These are phyloP conservation scores for Aspergillus texensis DNA, from an alignment of 2,329 filamentous ascomycete genomes.

Conservation along the genomic window DNA sequence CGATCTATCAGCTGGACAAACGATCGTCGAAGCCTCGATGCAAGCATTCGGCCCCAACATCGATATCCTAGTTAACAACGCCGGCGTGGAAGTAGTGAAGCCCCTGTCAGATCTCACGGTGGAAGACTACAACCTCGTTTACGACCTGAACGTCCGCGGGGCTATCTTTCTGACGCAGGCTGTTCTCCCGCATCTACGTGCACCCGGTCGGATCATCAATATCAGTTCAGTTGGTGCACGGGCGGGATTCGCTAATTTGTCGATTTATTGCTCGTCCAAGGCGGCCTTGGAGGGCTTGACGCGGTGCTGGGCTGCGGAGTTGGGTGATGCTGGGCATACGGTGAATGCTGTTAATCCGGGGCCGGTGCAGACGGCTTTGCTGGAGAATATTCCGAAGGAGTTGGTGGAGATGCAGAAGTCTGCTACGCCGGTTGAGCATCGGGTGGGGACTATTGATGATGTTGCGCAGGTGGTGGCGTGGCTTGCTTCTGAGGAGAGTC, in stretches of 20 bases:
- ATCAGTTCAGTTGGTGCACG: constrained; percentile 43
- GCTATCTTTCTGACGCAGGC: constrained; percentile 10
- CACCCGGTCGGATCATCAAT: constrained; percentile 7
- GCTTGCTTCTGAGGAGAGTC: constrained; percentile 1
- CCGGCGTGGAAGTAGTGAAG: not conserved
- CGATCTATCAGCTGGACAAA: not conserved
- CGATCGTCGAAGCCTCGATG: not conserved
- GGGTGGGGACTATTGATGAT: constrained; percentile 4
- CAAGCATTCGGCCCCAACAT: not conserved
- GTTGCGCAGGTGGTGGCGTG: constrained; percentile 8
- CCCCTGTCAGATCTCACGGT: not conserved
- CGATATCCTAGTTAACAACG: constrained; percentile 15
- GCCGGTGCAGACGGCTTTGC: constrained; percentile 61
- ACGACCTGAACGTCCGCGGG: constrained; percentile 12
- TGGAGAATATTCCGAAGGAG: constrained; percentile 50
- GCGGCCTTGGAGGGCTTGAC: constrained; percentile 64
- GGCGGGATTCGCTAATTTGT: constrained; percentile 47
- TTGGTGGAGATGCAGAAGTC: constrained; percentile 54
- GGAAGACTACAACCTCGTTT: not conserved
- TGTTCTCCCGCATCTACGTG: constrained; percentile 7
- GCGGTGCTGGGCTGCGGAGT: constrained; percentile 60
- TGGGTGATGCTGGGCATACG: constrained; percentile 60
- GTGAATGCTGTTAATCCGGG: constrained; percentile 65
- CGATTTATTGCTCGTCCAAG: constrained; percentile 61
- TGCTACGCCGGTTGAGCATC: constrained; percentile 8